Conservation (phyloP, 2,329 filamentous ascomycete species). For the Colletotrichum godetiae region DNA sequence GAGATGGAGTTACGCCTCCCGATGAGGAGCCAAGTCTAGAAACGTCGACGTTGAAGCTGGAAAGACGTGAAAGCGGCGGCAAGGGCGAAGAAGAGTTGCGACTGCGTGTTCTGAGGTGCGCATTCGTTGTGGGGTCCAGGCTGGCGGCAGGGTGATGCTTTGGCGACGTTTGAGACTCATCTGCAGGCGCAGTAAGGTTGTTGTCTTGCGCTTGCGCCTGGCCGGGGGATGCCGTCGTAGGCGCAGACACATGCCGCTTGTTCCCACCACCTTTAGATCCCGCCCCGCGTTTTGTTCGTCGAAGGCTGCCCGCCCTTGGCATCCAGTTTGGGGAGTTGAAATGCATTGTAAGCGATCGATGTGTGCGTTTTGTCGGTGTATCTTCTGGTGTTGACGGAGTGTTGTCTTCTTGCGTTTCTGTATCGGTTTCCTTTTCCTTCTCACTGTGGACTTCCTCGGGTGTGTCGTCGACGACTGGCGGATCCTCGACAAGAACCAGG, state of each 20-base stretch:
- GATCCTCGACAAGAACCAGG: not conserved
- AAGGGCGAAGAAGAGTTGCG: slow-evolving; percentile 67
- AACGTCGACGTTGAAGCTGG: slow-evolving; percentile 66
- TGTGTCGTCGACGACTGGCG: not conserved
- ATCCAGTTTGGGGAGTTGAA: slow-evolving; percentile 70
- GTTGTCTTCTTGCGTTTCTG: slow-evolving; percentile 13
- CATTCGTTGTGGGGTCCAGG: slow-evolving; percentile 41
- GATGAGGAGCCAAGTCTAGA: slow-evolving; percentile 57
- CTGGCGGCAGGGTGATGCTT: slow-evolving; percentile 43
- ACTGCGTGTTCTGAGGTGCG: slow-evolving; percentile 46
- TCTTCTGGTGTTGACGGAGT: slow-evolving; percentile 46
- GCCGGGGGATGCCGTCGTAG: slow-evolving; percentile 49
- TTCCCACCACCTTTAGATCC: slow-evolving; percentile 53
- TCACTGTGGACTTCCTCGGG: not conserved
- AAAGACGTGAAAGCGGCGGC: slow-evolving; percentile 64
- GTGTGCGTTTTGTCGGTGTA: slow-evolving; percentile 57
- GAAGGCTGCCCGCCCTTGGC: slow-evolving; percentile 65
- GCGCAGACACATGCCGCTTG: slow-evolving; percentile 66
- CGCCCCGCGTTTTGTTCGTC: slow-evolving; percentile 63
- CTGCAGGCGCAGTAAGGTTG: slow-evolving; percentile 33
- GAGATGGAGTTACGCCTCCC: slow-evolving; percentile 49
- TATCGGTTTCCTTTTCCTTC: not conserved
- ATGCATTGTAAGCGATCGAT: slow-evolving; percentile 69
- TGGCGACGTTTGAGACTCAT: slow-evolving; percentile 39
- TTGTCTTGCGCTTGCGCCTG: slow-evolving; percentile 39